Evolutionary conservation across 345 rosid species (phyloP), one percentile per base, ranked within the genome.

Genomic region (Trapa incisa): DNA sequence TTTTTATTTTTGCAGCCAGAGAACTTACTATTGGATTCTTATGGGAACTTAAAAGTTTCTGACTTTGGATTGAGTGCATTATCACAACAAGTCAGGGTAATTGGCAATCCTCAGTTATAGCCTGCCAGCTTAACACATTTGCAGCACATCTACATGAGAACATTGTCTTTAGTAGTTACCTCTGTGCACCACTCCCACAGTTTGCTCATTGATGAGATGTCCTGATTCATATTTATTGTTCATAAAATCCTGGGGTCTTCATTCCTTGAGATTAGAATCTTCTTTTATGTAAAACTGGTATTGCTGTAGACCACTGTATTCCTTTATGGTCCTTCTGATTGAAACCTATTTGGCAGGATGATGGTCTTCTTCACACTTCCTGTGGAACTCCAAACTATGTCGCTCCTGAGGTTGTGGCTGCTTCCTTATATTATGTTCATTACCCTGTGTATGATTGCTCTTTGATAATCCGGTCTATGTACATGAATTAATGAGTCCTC

Each of bases 331-430:
- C 37, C 37, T 64, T 54, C 16, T 32, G 54, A 50, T n/a, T 32
- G 38, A 37, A 22, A 32, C 22, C 32, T 62, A 58, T n/a, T 65
- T 61, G 62, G 71, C 79, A 93, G 99, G 99, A 83, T 66, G 97
- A 94, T 78, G 99, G 97, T 71, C 87, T 94, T 22, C 86, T 91
- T 74, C 99, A 91, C 76, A 94, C 99, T 37, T 77, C 99, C 2
- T 94, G 99, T 69, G 97, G 99, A 78, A 94, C 99, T 76, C 97
- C 96, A 5, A 91, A 94, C 79, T 94, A 94, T 50, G 99, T 91
- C 56, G 97, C 99, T 74, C 99, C 97, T 29, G 99, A 94, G 97
- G 99, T 88, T 11, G 14, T 56, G 57, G 37, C 15, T 62, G 37
- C 38, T 63, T 53, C 61, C 61, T 37, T 36, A 9, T 47, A 57